Conservation (phyloP, 2,329 filamentous ascomycete genomes). For the Lachnellula cervina region DNA sequence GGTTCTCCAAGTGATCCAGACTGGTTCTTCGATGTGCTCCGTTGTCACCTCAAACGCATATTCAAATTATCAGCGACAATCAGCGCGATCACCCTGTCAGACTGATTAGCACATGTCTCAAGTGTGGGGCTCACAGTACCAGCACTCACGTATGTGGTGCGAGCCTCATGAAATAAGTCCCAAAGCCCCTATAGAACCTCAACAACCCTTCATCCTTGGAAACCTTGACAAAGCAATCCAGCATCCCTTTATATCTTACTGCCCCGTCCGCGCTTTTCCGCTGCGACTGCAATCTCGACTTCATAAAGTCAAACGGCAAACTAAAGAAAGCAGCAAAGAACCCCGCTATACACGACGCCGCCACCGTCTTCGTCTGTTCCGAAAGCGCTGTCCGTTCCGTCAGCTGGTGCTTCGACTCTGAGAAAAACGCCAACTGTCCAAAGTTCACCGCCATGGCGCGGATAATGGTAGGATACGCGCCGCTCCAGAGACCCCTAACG, state of each 20-base stretch:
- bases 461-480: slow-evolving; percentile 83
- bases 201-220: slow-evolving; percentile 79
- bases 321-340: slow-evolving; percentile 98
- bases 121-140: background rate
- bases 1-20: no score
- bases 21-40: no score
- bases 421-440: slow-evolving; percentile 95
- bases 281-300: slow-evolving; percentile 96
- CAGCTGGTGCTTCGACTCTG: slow-evolving; percentile 87
- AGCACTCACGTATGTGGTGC: slow-evolving; percentile 88
- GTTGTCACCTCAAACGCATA: background rate
- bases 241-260: slow-evolving; percentile 81
- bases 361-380: slow-evolving; percentile 68
- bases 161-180: slow-evolving; percentile 94
- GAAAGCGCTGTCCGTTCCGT: slow-evolving; percentile 58
- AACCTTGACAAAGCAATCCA: slow-evolving; percentile 88
- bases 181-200: slow-evolving; percentile 96
- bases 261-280: slow-evolving; percentile 64
- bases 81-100: slow-evolving; percentile 62
- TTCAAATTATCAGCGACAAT: slow-evolving; percentile 66
- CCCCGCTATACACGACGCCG: slow-evolving; percentile 82
- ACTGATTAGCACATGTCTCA: background rate
- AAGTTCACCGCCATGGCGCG: slow-evolving; percentile 98
- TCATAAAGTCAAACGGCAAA: slow-evolving; percentile 96
- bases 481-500: slow-evolving; percentile 78